phyloP scores from a whole-genome alignment of 768 basidiomycete genomes.

The Neoboletus brunneissimus region DNA sequence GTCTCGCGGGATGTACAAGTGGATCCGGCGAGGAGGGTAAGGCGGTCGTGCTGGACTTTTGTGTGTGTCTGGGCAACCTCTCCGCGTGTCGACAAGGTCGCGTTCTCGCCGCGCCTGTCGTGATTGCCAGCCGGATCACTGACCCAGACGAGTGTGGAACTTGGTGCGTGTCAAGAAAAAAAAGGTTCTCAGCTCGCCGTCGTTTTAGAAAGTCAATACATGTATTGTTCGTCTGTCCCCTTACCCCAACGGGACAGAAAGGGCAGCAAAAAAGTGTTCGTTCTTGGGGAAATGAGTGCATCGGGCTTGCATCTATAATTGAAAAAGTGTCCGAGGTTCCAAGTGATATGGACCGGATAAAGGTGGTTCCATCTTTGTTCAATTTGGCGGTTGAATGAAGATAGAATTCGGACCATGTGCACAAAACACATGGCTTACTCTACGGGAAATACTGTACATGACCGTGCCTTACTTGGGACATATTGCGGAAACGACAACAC shows the following conservation, averaged over 20 bases:
- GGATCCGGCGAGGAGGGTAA: neutral
- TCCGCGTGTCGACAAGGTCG: neutral
- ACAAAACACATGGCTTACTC: constrained; percentile 2
- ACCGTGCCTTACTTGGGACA: constrained; percentile 6
- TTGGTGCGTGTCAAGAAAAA: neutral
- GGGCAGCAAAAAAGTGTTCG: too few species aligned
- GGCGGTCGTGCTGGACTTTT: neutral
- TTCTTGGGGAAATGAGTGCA: too few species aligned
- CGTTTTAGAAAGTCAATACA: too few species aligned
- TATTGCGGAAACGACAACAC: constrained; percentile 10
- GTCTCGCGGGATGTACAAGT: constrained; percentile 40
- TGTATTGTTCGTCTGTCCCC: too few species aligned
- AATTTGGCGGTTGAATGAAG: neutral
- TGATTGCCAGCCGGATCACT: neutral
- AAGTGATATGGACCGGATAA: too few species aligned
- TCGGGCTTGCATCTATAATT: too few species aligned
- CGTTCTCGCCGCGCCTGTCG: neutral
- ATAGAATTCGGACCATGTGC: constrained; percentile 1
- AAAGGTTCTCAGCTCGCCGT: too few species aligned
- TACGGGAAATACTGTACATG: constrained; percentile 18
- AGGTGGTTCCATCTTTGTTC: constrained; percentile 10
- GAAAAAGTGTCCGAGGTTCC: neutral
- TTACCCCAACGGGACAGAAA: neutral
- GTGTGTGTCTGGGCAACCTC: neutral
- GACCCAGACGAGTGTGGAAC: neutral